Evolutionary conservation across 23 red algal genomes (phyloP).

Genomic region (Gracilaria domingensis): DNA sequence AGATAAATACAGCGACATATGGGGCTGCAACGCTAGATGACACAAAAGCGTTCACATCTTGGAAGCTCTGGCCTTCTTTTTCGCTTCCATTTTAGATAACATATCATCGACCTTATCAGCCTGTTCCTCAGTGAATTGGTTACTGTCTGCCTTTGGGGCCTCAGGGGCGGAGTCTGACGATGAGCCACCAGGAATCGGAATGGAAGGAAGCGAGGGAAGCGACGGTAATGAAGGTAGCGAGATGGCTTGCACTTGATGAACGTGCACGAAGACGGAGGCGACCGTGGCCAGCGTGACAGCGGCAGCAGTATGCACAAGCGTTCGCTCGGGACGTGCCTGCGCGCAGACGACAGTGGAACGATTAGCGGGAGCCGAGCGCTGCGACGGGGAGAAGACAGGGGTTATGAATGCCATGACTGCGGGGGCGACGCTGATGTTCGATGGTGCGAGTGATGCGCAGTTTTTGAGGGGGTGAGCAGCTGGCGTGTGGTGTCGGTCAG

Average conservation of each 20-base stretch:
- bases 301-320: not conserved
- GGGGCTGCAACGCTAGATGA: not conserved
- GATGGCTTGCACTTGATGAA: slow-evolving; percentile 6
- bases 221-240: slow-evolving; percentile 30
- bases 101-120: slow-evolving; percentile 28
- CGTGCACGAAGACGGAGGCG: slow-evolving; percentile 1
- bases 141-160: not conserved
- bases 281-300: not conserved
- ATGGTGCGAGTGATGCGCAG: not conserved
- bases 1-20: too few relatives aligned
- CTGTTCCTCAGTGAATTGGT: slow-evolving; percentile 15
- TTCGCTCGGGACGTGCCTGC: not conserved
- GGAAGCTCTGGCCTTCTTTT: slow-evolving; percentile 9
- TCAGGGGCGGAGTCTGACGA: slow-evolving; percentile 1
- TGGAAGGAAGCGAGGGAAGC: not conserved
- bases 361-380: not conserved
- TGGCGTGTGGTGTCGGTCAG: too few relatives aligned
- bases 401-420: slow-evolving; percentile 13
- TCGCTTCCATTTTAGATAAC: slow-evolving; percentile 19
- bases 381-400: not conserved
- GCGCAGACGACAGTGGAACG: slow-evolving; percentile 4
- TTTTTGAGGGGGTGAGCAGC: not conserved
- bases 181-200: not conserved
- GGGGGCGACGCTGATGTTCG: not conserved
- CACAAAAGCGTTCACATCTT: slow-evolving; percentile 2